phyloP scores from a whole-genome alignment of 371 early-diverging fungal genomes.

The Syncephalastrum monosporum region DNA sequence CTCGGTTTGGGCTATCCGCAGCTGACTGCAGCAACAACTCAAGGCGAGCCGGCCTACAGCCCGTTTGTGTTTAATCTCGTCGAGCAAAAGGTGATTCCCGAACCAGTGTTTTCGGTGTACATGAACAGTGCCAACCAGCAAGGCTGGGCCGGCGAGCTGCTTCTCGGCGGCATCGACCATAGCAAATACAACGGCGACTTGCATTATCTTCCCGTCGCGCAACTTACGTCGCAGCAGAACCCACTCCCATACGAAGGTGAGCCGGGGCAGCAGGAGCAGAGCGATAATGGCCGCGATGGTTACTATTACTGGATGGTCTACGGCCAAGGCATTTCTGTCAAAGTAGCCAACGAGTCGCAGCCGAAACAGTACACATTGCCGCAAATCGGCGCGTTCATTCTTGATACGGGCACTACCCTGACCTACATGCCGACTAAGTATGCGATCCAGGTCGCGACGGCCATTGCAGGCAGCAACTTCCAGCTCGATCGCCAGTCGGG shows the following conservation, averaged over 20 bases:
- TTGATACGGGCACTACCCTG: conserved; percentile 50
- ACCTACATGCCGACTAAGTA: conserved; percentile 39
- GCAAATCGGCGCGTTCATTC: conserved; percentile 31
- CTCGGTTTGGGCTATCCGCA: conserved; percentile 47
- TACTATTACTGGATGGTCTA: conserved; percentile 54
- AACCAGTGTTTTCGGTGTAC: conserved; percentile 44
- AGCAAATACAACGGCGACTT: conserved; percentile 52
- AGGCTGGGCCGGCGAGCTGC: conserved; percentile 55
- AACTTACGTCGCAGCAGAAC: conserved; percentile 13
- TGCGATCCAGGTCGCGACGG: conserved; percentile 27
- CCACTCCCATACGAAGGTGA: conserved; percentile 3
- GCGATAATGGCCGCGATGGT: conserved; percentile 1
- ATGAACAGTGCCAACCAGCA: conserved; percentile 25
- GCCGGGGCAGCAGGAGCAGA: background rate
- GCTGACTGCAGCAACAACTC: conserved; percentile 32
- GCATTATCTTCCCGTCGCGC: conserved; percentile 44
- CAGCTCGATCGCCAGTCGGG: conserved; percentile 34
- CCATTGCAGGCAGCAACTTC: conserved; percentile 26
- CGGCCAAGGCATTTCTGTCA: conserved; percentile 39
- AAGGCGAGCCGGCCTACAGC: conserved; percentile 29
- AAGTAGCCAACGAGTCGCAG: conserved; percentile 7
- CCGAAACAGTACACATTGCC: background rate
- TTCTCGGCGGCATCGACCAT: conserved; percentile 58
- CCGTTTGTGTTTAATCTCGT: conserved; percentile 46
- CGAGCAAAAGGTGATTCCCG: conserved; percentile 29